A percentile compares a stretch with the other conserved stretches of the same genome.
Evolutionary conservation across 2,329 filamentous ascomycete genomes (phyloP).

Genomic region (Chaetomiaceae sp.): DNA sequence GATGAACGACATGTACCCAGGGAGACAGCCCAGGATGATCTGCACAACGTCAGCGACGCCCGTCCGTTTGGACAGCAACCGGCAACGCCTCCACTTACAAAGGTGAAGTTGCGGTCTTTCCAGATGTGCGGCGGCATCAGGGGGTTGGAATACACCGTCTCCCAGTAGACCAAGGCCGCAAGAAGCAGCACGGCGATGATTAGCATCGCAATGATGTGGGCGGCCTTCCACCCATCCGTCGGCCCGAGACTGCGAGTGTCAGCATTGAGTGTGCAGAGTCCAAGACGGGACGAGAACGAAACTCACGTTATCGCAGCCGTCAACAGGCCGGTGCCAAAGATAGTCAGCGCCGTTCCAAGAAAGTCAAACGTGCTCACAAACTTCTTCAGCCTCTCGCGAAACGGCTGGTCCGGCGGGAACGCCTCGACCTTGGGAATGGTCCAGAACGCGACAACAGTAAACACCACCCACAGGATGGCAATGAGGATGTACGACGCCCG

Average conservation of each 20-base stretch:
- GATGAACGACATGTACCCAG: constrained; percentile 60
- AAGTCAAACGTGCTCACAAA: constrained; percentile 56
- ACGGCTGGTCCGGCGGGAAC: constrained; percentile 36
- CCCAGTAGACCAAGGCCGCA: constrained; percentile 56
- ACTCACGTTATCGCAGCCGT: constrained; percentile 55
- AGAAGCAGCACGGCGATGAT: constrained; percentile 55
- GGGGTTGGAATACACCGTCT: constrained; percentile 46
- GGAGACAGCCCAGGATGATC: constrained; percentile 51
- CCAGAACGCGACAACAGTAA: constrained; percentile 54
- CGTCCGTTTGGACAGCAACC: no score
- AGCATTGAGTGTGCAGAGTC: not conserved
- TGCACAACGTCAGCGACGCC: constrained; percentile 23
- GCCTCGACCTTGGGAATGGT: constrained; percentile 54
- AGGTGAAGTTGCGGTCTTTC: constrained; percentile 58
- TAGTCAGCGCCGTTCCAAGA: constrained; percentile 54
- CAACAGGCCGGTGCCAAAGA: constrained; percentile 62
- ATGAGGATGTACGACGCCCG: constrained; percentile 58
- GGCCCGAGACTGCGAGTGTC: constrained; percentile 44
- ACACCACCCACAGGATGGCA: constrained; percentile 57
- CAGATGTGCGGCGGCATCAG: constrained; percentile 53
- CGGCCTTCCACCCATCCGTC: constrained; percentile 56
- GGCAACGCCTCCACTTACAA: constrained; percentile 40
- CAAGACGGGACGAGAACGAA: not conserved
- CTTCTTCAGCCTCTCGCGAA: constrained; percentile 31
- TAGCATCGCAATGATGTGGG: constrained; percentile 58